Conservation (phyloP, 306 rosid genomes). For the Castanea crenata region DNA sequence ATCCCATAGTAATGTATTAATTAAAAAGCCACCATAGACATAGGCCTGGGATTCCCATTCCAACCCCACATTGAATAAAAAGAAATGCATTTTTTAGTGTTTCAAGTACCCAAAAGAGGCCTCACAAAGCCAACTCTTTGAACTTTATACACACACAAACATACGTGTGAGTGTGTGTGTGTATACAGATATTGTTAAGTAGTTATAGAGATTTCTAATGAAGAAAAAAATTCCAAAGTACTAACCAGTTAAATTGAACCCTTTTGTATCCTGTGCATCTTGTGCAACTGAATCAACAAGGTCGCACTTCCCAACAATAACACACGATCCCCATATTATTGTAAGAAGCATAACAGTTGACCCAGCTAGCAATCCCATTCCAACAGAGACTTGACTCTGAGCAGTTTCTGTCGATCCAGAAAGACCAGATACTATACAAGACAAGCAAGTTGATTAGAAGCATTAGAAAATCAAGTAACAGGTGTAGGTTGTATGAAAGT, state of each 20-base stretch:
- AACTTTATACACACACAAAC: background rate
- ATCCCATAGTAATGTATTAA: too few relatives aligned
- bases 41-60: background rate
- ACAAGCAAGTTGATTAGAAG: background rate
- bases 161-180: too few relatives aligned
- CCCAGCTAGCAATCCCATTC: conserved; percentile 76
- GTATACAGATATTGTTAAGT: too few relatives aligned
- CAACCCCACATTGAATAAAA: background rate
- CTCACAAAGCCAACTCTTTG: background rate
- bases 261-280: conserved; percentile 39
- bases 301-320: conserved; percentile 65
- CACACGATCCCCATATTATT: conserved; percentile 64
- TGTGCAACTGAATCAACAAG: conserved; percentile 27
- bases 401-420: conserved; percentile 56
- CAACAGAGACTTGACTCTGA: conserved; percentile 70
- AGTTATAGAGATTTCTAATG: too few relatives aligned
- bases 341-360: conserved; percentile 77
- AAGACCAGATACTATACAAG: conserved; percentile 57
- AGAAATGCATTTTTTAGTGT: background rate
- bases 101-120: background rate
- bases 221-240: background rate
- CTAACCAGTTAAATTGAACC: conserved; percentile 44
- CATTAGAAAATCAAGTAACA: background rate
- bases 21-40: background rate
- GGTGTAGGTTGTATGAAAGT: background rate